These are phyloP conservation scores for Fusarium illudens DNA, from an alignment of 2,329 filamentous ascomycete species.

Conservation along the genomic window DNA sequence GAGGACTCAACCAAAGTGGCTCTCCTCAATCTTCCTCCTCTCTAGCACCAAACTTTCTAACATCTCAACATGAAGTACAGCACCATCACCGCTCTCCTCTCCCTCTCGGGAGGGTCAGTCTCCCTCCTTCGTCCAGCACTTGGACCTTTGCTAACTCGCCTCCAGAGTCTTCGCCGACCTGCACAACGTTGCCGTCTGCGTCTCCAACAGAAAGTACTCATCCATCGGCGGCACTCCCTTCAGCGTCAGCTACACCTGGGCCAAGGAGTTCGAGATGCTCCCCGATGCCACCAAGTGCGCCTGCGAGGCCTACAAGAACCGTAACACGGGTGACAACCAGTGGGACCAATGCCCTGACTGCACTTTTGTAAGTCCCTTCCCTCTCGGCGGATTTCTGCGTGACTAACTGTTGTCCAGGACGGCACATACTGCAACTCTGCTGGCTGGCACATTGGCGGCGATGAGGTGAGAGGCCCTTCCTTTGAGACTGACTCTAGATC, in stretches of 20 bases:
- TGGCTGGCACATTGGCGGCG: constrained; percentile 31
- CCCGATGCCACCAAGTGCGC: constrained; percentile 19
- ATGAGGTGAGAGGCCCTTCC: constrained; percentile 21
- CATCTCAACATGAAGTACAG: constrained; percentile 1
- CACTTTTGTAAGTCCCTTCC: constrained; percentile 2
- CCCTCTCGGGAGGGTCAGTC: neutral
- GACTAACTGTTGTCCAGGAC: constrained; percentile 3
- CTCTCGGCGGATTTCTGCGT: rapidly evolving
- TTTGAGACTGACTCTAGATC: neutral
- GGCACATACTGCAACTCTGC: constrained; percentile 18
- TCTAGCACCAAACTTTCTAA: neutral
- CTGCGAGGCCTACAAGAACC: constrained; percentile 10
- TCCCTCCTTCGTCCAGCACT: neutral
- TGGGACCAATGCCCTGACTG: constrained; percentile 33
- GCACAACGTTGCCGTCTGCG: constrained; percentile 23
- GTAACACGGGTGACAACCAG: constrained; percentile 19
- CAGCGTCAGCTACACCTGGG: constrained; percentile 25
- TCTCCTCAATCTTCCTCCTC: neutral
- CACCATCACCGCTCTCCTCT: neutral
- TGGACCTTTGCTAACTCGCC: neutral
- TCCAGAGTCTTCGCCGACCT: constrained; percentile 3
- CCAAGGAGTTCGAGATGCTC: constrained; percentile 19
- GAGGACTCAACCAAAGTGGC: neutral
- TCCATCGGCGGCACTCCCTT: constrained; percentile 1
- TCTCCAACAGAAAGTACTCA: neutral